Conservation (phyloP, 2,329 filamentous ascomycete genomes). For the Magnaporthales sp. region DNA sequence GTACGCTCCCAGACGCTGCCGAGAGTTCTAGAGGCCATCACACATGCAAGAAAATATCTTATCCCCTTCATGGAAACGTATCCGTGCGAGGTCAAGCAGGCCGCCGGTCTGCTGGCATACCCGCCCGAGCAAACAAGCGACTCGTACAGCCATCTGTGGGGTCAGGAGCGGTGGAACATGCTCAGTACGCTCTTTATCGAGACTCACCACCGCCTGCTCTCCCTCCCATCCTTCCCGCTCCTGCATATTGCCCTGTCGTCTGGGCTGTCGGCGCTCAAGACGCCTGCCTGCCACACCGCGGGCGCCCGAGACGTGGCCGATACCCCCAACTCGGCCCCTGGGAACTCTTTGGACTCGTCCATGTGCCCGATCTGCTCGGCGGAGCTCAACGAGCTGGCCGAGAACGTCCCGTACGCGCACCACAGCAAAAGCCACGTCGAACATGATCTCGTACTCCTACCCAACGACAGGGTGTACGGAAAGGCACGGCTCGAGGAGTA, state of each 20-base stretch:
- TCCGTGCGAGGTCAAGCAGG: slow-evolving; percentile 58
- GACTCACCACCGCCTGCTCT: slow-evolving; percentile 80
- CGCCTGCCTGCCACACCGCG: slow-evolving; percentile 77
- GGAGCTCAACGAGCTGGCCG: slow-evolving; percentile 85
- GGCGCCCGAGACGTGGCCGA: slow-evolving; percentile 19
- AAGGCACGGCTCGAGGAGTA: slow-evolving; percentile 64
- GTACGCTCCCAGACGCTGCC: slow-evolving; percentile 56
- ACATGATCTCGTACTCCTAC: slow-evolving; percentile 74
- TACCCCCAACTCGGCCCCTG: not conserved
- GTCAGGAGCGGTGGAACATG: slow-evolving; percentile 60
- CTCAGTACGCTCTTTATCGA: slow-evolving; percentile 74
- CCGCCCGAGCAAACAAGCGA: slow-evolving; percentile 41
- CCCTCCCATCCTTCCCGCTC: slow-evolving; percentile 72
- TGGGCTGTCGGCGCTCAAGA: slow-evolving; percentile 90
- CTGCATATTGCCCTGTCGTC: slow-evolving; percentile 86
- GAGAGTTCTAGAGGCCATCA: slow-evolving; percentile 67
- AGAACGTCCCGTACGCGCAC: slow-evolving; percentile 85
- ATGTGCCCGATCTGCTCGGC: slow-evolving; percentile 95
- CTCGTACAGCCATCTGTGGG: slow-evolving; percentile 56
- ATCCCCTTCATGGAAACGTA: slow-evolving; percentile 61
- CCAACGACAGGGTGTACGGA: slow-evolving; percentile 82
- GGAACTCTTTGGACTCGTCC: slow-evolving; percentile 31
- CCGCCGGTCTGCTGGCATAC: slow-evolving; percentile 74
- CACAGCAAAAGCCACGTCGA: slow-evolving; percentile 93
- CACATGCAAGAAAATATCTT: slow-evolving; percentile 76